These are phyloP conservation scores for Deuterostichococcus epilithicus DNA, from an alignment of 139 green algal species.

Conservation along the genomic window DNA sequence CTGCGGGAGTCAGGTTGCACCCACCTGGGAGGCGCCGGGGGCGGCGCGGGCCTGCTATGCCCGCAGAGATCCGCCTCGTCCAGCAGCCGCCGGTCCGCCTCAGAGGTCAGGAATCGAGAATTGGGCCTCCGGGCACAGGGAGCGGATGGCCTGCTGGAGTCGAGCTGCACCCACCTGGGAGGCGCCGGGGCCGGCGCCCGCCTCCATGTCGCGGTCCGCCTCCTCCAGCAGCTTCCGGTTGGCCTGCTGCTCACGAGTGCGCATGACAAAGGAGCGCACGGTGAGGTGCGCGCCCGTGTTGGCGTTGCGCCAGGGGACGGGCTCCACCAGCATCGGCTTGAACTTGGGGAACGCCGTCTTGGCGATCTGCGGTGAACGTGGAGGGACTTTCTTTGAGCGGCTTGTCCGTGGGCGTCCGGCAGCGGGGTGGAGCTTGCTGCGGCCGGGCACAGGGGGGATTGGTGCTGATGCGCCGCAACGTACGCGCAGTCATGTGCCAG, in stretches of 20 bases:
- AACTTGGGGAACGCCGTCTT: conserved; percentile 40
- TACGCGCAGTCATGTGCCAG: too few species aligned
- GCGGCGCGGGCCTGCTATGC: neutral
- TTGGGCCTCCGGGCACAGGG: too few species aligned
- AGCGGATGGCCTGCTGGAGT: too few species aligned
- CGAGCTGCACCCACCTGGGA: conserved; percentile 7
- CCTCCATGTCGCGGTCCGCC: conserved; percentile 24
- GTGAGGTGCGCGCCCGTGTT: conserved; percentile 64
- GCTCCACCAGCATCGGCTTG: conserved; percentile 75
- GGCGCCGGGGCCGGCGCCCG: conserved; percentile 12
- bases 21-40: conserved; percentile 15
- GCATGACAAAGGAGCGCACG: conserved; percentile 44
- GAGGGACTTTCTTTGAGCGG: too few species aligned
- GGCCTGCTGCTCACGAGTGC: conserved; percentile 27
- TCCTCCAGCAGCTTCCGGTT: conserved; percentile 24
- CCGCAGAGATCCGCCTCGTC: too few species aligned
- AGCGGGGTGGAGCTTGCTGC: too few species aligned
- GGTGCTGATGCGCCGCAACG: too few species aligned
- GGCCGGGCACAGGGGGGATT: too few species aligned
- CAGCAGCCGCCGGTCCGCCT: too few species aligned
- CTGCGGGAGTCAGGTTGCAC: too few species aligned
- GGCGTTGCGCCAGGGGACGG: conserved; percentile 57
- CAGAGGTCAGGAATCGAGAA: too few species aligned
- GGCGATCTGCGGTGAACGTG: conserved; percentile 16
- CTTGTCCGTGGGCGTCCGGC: too few species aligned